Conservation (phyloP, 495 filamentous ascomycete genomes). For the Lepidopterella palustris region DNA sequence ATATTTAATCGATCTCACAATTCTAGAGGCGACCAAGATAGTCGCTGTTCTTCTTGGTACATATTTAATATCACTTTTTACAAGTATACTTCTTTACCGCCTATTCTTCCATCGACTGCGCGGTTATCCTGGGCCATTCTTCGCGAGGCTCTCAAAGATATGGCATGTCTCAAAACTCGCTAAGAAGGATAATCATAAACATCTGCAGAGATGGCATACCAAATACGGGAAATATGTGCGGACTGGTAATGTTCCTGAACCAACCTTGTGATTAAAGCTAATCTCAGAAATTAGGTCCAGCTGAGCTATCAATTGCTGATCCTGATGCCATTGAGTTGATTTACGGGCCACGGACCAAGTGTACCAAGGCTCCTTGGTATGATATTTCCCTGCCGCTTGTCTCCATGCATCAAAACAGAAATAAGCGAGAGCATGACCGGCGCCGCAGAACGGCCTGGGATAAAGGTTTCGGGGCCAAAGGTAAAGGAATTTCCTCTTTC, state of each 20-base stretch:
- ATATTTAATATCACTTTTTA: conserved; percentile 11
- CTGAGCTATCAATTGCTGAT: conserved; percentile 38
- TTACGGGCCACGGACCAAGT: conserved; percentile 28
- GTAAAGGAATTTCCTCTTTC: conserved; percentile 7
- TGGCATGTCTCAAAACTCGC: neutral
- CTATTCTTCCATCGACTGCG: neutral
- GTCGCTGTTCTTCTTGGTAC: neutral
- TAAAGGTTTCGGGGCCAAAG: conserved; percentile 36
- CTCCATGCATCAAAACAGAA: conserved; percentile 32
- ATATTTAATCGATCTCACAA: neutral
- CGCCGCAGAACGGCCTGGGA: conserved; percentile 40
- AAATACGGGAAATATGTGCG: conserved; percentile 3
- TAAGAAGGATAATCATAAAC: neutral
- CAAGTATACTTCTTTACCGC: conserved; percentile 3
- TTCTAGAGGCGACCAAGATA: neutral
- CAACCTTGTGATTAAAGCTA: neutral
- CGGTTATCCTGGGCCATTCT: neutral
- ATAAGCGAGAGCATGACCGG: conserved; percentile 31
- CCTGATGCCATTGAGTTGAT: conserved; percentile 33
- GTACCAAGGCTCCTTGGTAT: conserved; percentile 39
- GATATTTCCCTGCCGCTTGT: conserved; percentile 25
- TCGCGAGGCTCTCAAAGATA: neutral
- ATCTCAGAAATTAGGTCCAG: conserved; percentile 28
- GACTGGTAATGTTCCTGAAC: neutral
- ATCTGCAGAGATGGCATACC: neutral